phyloP scores from a whole-genome alignment of 768 basidiomycete genomes.

The Macrolepiota fuliginosa region DNA sequence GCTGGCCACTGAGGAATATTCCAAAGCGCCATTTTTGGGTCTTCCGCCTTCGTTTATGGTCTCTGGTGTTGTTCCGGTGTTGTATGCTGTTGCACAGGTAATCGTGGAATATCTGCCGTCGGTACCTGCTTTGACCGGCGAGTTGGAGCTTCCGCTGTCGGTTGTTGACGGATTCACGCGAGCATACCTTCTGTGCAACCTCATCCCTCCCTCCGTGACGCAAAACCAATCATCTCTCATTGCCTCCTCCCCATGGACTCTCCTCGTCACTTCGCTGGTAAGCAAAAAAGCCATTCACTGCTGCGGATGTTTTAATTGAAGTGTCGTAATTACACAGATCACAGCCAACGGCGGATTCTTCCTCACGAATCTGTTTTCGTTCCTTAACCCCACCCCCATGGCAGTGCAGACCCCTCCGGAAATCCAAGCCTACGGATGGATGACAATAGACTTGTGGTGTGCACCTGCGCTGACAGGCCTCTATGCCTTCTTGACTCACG shows the following conservation, averaged over 20 bases:
- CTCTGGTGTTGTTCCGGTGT: conserved; percentile 60
- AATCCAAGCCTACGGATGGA: conserved; percentile 83
- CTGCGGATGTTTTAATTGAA: background rate
- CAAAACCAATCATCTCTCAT: conserved; percentile 47
- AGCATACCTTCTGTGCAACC: conserved; percentile 72
- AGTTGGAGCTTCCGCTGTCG: conserved; percentile 69
- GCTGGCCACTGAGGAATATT: background rate
- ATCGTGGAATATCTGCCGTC: conserved; percentile 59
- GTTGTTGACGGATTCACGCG: conserved; percentile 78
- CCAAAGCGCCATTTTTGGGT: conserved; percentile 59
- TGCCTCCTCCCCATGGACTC: conserved; percentile 70
- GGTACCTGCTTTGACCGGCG: conserved; percentile 48
- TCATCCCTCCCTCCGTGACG: conserved; percentile 70
- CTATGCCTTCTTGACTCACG: conserved; percentile 82
- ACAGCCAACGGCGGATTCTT: conserved; percentile 83
- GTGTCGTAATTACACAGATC: conserved; percentile 36
- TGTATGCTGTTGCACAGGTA: conserved; percentile 63
- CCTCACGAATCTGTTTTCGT: conserved; percentile 66
- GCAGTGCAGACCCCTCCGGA: conserved; percentile 75
- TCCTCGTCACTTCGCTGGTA: conserved; percentile 72
- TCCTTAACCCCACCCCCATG: conserved; percentile 59
- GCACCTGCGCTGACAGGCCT: conserved; percentile 75
- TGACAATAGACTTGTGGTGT: conserved; percentile 80
- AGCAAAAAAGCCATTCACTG: conserved; percentile 22
- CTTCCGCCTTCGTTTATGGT: conserved; percentile 76